Evolutionary conservation across 345 rosid genomes (phyloP).

Genomic region (Cardamine chenopodiifolia): DNA sequence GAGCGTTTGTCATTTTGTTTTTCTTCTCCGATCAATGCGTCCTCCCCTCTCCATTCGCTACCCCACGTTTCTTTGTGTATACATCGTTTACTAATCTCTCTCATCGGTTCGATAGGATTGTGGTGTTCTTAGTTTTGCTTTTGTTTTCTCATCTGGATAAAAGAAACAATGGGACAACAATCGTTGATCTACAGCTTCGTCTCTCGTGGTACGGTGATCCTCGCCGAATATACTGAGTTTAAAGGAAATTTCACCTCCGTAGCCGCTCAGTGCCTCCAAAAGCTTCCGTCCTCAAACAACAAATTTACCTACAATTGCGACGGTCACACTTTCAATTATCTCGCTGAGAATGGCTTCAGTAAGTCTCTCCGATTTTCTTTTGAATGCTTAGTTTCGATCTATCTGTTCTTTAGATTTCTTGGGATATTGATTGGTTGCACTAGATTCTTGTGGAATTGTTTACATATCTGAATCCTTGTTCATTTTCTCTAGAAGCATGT

Average conservation of each 20-base stretch:
- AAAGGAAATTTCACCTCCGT: conserved; percentile 72
- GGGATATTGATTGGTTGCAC: neutral
- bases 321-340: conserved; percentile 78
- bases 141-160: neutral
- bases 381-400: neutral
- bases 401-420: neutral
- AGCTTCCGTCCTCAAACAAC: conserved; percentile 68
- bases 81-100: conserved; percentile 23
- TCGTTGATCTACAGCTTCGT: conserved; percentile 71
- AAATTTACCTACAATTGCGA: conserved; percentile 74
- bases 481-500: neutral
- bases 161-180: conserved; percentile 60
- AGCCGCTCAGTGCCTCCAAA: conserved; percentile 70
- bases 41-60: conserved; percentile 19
- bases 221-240: conserved; percentile 65
- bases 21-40: conserved; percentile 35
- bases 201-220: conserved; percentile 67
- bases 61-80: neutral
- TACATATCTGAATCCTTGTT: neutral
- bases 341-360: conserved; percentile 77
- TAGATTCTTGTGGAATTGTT: neutral
- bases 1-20: conserved; percentile 27
- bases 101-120: neutral
- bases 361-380: conserved; percentile 22
- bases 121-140: conserved; percentile 2